These are phyloP conservation scores for Sporothrix schenckii DNA, from an alignment of 2,329 filamentous ascomycete genomes.

Conservation along the genomic window DNA sequence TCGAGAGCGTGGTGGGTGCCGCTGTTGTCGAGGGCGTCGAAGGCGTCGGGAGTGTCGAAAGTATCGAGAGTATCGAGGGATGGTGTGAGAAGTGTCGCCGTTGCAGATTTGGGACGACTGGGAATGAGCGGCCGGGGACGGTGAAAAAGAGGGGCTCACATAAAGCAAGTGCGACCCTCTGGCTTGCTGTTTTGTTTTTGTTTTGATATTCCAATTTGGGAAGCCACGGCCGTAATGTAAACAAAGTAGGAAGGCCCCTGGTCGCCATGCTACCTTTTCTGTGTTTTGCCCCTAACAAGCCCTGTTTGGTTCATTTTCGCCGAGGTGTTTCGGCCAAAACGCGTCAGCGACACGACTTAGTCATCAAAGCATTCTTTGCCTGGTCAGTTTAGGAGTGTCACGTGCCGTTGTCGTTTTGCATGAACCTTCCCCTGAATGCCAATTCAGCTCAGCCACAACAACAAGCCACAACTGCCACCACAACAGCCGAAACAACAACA, in stretches of 20 bases:
- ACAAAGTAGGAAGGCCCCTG: constrained; percentile 30
- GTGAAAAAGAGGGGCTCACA: constrained; percentile 30
- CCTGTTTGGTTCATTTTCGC: neutral
- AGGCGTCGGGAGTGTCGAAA: constrained; percentile 6
- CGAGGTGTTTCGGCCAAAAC: constrained; percentile 1
- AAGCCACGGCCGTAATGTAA: constrained; percentile 34
- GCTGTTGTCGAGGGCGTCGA: constrained; percentile 13
- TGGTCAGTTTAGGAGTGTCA: neutral
- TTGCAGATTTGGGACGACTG: constrained; percentile 13
- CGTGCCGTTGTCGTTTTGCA: neutral
- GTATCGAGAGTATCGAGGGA: constrained; percentile 7
- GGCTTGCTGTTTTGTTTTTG: constrained; percentile 31
- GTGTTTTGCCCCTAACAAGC: neutral
- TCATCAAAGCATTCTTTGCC: constrained; percentile 7
- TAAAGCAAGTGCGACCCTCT: constrained; percentile 13
- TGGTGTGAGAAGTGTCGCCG: constrained; percentile 28
- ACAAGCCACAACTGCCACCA: constrained; percentile 10
- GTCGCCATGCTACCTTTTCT: neutral
- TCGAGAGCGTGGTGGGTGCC: constrained; percentile 15
- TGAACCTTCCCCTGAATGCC: neutral
- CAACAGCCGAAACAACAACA: constrained; percentile 10
- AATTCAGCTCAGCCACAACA: neutral
- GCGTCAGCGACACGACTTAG: constrained; percentile 13
- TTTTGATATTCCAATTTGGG: constrained; percentile 32
- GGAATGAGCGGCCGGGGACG: neutral